Conservation (phyloP, 805 yeast genomes). For the Candida alai region DNA sequence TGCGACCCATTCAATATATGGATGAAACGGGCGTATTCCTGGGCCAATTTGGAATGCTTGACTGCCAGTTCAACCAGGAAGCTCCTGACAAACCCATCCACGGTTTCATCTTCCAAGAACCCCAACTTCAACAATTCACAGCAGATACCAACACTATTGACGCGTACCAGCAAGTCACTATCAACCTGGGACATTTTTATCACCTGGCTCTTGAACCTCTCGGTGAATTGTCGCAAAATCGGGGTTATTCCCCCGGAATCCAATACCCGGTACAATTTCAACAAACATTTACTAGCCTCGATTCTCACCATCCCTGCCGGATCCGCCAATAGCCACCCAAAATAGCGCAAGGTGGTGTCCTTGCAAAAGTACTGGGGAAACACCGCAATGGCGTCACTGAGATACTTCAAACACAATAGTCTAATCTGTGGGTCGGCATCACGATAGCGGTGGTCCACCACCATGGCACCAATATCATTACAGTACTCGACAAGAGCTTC, state of each 20-base stretch:
- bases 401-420: slow-evolving; percentile 56
- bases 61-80: slow-evolving; percentile 5
- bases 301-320: slow-evolving; percentile 54
- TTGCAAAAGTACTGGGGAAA: slow-evolving; percentile 71
- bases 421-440: slow-evolving; percentile 75
- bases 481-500: slow-evolving; percentile 53
- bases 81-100: slow-evolving; percentile 25
- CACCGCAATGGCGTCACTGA: slow-evolving; percentile 69
- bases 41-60: slow-evolving; percentile 22
- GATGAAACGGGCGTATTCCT: slow-evolving; percentile 56
- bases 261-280: slow-evolving; percentile 40
- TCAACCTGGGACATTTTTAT: slow-evolving; percentile 50
- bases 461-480: slow-evolving; percentile 60
- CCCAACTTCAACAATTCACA: slow-evolving; percentile 57
- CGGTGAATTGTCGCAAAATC: slow-evolving; percentile 75
- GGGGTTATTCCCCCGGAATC: slow-evolving; percentile 34
- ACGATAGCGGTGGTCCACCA: slow-evolving; percentile 73
- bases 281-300: slow-evolving; percentile 57
- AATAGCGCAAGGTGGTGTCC: slow-evolving; percentile 65
- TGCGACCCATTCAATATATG: slow-evolving; percentile 38
- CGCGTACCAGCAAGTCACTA: slow-evolving; percentile 49
- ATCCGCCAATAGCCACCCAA: slow-evolving; percentile 87
- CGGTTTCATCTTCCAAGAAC: slow-evolving; percentile 58
- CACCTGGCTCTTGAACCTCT: slow-evolving; percentile 62
- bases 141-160: slow-evolving; percentile 47